These are phyloP conservation scores for Aspergillus sp. DNA, from an alignment of 2,329 filamentous ascomycete species.

Conservation along the genomic window DNA sequence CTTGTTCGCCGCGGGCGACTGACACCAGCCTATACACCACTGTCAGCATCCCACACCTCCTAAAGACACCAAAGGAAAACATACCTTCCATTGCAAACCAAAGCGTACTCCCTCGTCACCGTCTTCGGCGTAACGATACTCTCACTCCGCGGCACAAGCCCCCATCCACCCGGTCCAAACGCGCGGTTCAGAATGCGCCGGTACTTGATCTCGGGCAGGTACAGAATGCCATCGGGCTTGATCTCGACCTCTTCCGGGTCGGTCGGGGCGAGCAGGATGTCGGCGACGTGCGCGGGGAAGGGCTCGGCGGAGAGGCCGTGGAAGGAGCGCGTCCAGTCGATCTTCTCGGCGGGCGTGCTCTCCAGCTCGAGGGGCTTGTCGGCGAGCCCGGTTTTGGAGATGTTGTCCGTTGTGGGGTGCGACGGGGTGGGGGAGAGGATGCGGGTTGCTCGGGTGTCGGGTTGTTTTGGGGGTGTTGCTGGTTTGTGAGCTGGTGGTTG, in stretches of 20 bases:
- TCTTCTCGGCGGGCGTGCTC: conserved; percentile 40
- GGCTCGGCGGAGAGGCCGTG: conserved; percentile 70
- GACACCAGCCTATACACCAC: conserved; percentile 68
- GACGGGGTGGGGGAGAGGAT: conserved; percentile 23
- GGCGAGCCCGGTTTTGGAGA: conserved; percentile 37
- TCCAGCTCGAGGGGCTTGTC: conserved; percentile 35
- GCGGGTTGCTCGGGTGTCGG: conserved; percentile 15
- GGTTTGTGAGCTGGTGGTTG: conserved; percentile 5
- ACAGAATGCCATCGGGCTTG: conserved; percentile 95
- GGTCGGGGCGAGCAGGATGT: conserved; percentile 66
- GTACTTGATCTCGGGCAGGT: conserved; percentile 98
- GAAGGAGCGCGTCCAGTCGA: conserved; percentile 83
- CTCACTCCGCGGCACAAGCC: conserved; percentile 82
- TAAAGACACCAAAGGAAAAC: conserved; percentile 3
- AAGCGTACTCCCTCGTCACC: conserved; percentile 86
- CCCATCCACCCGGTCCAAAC: conserved; percentile 96
- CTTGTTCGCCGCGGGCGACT: conserved; percentile 89
- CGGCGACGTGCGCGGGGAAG: conserved; percentile 67
- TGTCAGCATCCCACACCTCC: not conserved
- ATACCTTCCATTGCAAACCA: conserved; percentile 83
- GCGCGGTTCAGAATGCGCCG: conserved; percentile 81
- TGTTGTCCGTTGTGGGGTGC: conserved; percentile 33
- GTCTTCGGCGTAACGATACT: conserved; percentile 77
- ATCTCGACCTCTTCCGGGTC: conserved; percentile 80
- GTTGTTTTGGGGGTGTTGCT: conserved; percentile 10